A percentile compares a stretch with the other conserved stretches of the same genome.
These are phyloP conservation scores for Ophiostoma piceae DNA, from an alignment of 2,329 filamentous ascomycete species.

Conservation along the genomic window DNA sequence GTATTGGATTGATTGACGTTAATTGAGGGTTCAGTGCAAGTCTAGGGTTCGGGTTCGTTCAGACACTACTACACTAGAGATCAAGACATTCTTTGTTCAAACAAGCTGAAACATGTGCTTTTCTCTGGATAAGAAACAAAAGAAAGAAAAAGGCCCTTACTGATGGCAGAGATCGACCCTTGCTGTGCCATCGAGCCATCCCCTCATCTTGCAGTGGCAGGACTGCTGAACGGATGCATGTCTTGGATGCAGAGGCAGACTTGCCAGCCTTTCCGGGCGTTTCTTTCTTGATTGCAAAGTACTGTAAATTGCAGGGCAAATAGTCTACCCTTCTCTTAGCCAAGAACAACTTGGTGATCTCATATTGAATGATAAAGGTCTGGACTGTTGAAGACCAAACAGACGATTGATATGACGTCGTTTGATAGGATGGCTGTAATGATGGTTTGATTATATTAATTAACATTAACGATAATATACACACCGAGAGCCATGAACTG, in stretches of 20 bases:
- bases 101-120: neutral
- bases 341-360: too few relatives aligned
- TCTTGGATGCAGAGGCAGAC: neutral
- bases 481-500: neutral
- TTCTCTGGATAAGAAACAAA: neutral
- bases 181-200: neutral
- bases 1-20: too few relatives aligned
- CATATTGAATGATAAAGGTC: neutral
- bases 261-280: neutral
- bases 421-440: neutral
- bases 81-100: neutral
- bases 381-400: neutral
- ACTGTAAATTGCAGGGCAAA: too few relatives aligned
- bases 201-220: neutral
- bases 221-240: neutral
- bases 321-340: too few relatives aligned
- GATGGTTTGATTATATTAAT: neutral
- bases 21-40: too few relatives aligned
- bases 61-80: neutral
- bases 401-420: neutral
- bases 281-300: neutral
- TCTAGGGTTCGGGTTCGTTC: neutral
- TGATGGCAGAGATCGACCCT: constrained; percentile 3
- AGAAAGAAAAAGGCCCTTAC: neutral
- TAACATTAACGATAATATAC: too few relatives aligned